A percentile compares a stretch with the other conserved stretches of the same genome.
Conservation (phyloP, 2,329 filamentous ascomycete genomes). For the Penicillium expansum region DNA sequence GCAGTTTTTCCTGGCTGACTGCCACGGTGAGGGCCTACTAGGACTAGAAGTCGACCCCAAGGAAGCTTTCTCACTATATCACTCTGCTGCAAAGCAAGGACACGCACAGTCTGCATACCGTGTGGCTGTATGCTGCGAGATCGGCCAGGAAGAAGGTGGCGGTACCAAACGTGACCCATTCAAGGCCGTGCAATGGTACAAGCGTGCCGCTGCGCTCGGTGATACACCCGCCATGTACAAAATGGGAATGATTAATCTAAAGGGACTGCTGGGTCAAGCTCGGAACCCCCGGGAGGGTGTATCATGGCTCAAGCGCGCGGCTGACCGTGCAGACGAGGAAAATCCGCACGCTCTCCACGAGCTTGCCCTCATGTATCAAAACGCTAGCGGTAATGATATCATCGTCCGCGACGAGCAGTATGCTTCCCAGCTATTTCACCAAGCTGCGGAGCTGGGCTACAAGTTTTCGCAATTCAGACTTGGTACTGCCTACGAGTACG, state of each 20-base stretch:
- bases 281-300: constrained; percentile 82
- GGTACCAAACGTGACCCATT: constrained; percentile 86
- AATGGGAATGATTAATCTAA: constrained; percentile 91
- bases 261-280: constrained; percentile 85
- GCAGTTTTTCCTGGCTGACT: constrained; percentile 92
- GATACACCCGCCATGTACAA: constrained; percentile 98
- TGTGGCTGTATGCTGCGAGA: constrained; percentile 94
- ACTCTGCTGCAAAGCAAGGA: constrained; percentile 85
- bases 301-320: constrained; percentile 88
- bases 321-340: constrained; percentile 79
- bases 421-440: constrained; percentile 74
- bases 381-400: constrained; percentile 60
- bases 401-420: constrained; percentile 80
- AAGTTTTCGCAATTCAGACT: constrained; percentile 92
- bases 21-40: constrained; percentile 76
- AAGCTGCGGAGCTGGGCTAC: constrained; percentile 86
- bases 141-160: constrained; percentile 89
- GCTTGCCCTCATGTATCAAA: constrained; percentile 63
- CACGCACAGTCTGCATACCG: constrained; percentile 87
- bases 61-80: constrained; percentile 90
- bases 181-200: constrained; percentile 98
- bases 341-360: constrained; percentile 96
- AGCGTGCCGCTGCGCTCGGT: constrained; percentile 82
- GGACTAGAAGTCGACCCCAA: constrained; percentile 80
- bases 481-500: constrained; percentile 86